These are phyloP conservation scores for Brassica hybrid DNA, from an alignment of 441 rosid genomes.

Conservation along the genomic window DNA sequence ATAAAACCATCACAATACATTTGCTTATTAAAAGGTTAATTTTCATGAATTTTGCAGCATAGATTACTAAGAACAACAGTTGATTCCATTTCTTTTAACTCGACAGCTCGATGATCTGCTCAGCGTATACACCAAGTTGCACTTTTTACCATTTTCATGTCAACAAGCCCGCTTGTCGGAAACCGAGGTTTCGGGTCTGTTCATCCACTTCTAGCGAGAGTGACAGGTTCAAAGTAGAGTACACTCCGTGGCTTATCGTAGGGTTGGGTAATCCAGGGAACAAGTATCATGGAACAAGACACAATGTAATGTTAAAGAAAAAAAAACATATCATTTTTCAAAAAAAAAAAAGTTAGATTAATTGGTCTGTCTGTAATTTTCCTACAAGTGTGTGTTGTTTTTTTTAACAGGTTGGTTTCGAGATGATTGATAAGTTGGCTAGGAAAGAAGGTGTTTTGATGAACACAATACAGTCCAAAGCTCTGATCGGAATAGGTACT, in stretches of 20 bases:
- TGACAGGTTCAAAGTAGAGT: conserved; percentile 68
- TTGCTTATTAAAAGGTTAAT: neutral
- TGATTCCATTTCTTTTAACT: conserved; percentile 20
- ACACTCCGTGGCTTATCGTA: conserved; percentile 90
- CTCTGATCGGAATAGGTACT: conserved; percentile 91
- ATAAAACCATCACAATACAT: neutral
- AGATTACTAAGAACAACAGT: neutral
- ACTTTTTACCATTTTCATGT: conserved; percentile 47
- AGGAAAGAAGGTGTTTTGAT: conserved; percentile 61
- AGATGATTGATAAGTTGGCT: conserved; percentile 82
- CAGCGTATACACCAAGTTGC: conserved; percentile 61
- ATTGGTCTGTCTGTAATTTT: too few species aligned
- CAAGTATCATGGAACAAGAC: conserved; percentile 95
- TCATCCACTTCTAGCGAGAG: conserved; percentile 51
- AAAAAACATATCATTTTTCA: neutral
- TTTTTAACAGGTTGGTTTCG: conserved; percentile 80
- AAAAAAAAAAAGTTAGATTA: too few species aligned
- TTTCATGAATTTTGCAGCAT: neutral
- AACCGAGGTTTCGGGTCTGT: conserved; percentile 46
- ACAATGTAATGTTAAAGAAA: conserved; percentile 60
- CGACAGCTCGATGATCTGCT: conserved; percentile 67
- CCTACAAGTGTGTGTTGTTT: neutral
- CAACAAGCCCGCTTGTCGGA: conserved; percentile 40
- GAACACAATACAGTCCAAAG: conserved; percentile 92
- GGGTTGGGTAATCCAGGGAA: conserved; percentile 96